phyloP scores from a whole-genome alignment of 805 yeast species.

The Wickerhamiella sorbophila region DNA sequence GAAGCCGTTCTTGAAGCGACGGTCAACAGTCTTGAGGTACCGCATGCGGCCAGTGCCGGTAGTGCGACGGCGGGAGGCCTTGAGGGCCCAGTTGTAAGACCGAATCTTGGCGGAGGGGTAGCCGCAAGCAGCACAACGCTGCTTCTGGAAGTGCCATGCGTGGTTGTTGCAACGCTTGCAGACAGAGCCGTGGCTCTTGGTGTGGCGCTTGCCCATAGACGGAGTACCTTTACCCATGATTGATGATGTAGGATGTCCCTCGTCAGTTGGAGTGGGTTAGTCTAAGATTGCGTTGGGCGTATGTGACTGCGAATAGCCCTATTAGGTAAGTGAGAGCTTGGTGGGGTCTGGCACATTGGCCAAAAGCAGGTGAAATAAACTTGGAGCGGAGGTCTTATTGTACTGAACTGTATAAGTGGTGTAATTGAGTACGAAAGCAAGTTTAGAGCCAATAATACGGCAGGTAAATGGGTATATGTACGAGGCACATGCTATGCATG shows the following conservation, averaged over 20 bases:
- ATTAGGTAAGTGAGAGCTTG: neutral
- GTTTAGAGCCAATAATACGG: too few species aligned
- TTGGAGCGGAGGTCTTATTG: too few species aligned
- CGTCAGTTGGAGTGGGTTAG: neutral
- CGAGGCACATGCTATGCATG: too few species aligned
- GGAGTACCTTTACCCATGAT: slow-evolving; percentile 80
- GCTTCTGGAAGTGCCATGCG: slow-evolving; percentile 98
- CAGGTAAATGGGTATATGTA: too few species aligned
- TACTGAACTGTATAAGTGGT: too few species aligned
- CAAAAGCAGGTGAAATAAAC: too few species aligned
- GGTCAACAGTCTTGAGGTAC: slow-evolving; percentile 90
- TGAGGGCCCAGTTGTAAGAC: slow-evolving; percentile 88
- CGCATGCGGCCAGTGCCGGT: slow-evolving; percentile 99
- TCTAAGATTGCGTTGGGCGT: neutral
- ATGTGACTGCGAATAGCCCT: slow-evolving; percentile 3
- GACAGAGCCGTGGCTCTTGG: slow-evolving; percentile 91
- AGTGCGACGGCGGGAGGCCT: slow-evolving; percentile 99
- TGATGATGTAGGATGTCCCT: slow-evolving; percentile 8
- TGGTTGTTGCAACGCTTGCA: slow-evolving; percentile 96
- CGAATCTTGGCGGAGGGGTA: slow-evolving; percentile 99
- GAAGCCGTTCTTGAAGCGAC: slow-evolving; percentile 99
- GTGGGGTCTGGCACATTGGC: too few species aligned
- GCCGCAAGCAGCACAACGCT: slow-evolving; percentile 97
- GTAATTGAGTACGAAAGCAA: too few species aligned
- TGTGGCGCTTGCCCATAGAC: slow-evolving; percentile 99